These are phyloP conservation scores for Aspergillus hortae DNA, from an alignment of 2,329 filamentous ascomycete species.

Conservation along the genomic window DNA sequence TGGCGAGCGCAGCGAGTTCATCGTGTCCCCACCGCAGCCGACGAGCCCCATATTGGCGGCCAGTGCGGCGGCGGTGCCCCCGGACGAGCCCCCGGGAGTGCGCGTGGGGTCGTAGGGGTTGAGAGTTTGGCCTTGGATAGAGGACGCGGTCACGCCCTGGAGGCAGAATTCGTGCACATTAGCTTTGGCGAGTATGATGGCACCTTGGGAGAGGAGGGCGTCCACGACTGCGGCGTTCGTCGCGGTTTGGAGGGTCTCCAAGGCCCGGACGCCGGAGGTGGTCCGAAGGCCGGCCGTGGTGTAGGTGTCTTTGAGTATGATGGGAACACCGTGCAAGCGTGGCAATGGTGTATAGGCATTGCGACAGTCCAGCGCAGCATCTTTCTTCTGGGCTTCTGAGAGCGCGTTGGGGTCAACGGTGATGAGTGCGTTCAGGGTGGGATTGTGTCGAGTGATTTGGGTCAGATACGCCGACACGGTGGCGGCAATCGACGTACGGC, in stretches of 20 bases:
- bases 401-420: conserved; percentile 51
- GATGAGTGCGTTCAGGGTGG: conserved; percentile 56
- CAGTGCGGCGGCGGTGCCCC: conserved; percentile 60
- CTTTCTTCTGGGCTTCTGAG: conserved; percentile 42
- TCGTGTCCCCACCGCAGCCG: conserved; percentile 58
- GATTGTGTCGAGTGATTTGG: conserved; percentile 56
- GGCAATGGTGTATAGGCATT: conserved; percentile 3
- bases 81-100: conserved; percentile 64
- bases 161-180: conserved; percentile 63
- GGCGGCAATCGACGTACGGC: conserved; percentile 52
- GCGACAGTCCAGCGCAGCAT: conserved; percentile 2
- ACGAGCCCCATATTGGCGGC: conserved; percentile 57
- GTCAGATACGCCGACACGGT: conserved; percentile 55
- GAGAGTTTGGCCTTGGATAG: conserved; percentile 60
- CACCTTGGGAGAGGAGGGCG: conserved; percentile 50
- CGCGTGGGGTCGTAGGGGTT: conserved; percentile 64
- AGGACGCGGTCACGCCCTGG: conserved; percentile 61
- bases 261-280: conserved; percentile 52
- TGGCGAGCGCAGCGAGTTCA: conserved; percentile 61
- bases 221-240: conserved; percentile 50
- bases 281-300: conserved; percentile 55
- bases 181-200: conserved; percentile 57
- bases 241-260: conserved; percentile 43
- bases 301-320: conserved; percentile 64
- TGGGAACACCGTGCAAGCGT: conserved; percentile 57